A percentile compares a stretch with the other conserved stretches of the same genome.
Evolutionary conservation across 2,329 filamentous ascomycete genomes (phyloP).

Genomic region (Fusarium succisae): DNA sequence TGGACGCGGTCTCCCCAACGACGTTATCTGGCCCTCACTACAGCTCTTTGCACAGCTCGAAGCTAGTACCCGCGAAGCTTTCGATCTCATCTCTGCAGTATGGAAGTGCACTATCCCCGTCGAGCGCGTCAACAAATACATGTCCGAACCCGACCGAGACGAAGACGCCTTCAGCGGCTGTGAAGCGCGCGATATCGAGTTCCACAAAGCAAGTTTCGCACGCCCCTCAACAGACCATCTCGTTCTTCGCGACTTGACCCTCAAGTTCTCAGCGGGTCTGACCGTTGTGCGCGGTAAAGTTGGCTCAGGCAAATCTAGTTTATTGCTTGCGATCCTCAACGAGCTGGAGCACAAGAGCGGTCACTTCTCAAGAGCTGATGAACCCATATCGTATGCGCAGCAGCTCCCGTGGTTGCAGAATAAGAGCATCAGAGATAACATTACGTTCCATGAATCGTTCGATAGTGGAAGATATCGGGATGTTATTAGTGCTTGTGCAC

Average conservation of each 20-base stretch:
- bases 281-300: slow-evolving; percentile 68
- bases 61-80: slow-evolving; percentile 76
- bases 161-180: slow-evolving; percentile 53
- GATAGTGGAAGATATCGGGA: slow-evolving; percentile 65
- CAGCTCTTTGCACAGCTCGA: slow-evolving; percentile 83
- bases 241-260: slow-evolving; percentile 58
- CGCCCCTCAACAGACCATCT: slow-evolving; percentile 76
- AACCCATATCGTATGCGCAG: slow-evolving; percentile 64
- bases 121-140: slow-evolving; percentile 83
- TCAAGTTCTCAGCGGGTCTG: slow-evolving; percentile 60
- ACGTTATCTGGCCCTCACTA: slow-evolving; percentile 87
- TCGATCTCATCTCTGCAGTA: slow-evolving; percentile 76
- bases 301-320: slow-evolving; percentile 69
- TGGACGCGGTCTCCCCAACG: slow-evolving; percentile 73
- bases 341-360: slow-evolving; percentile 73
- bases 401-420: slow-evolving; percentile 73
- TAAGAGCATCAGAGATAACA: slow-evolving; percentile 72
- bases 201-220: slow-evolving; percentile 76
- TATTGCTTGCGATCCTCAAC: slow-evolving; percentile 67
- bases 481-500: slow-evolving; percentile 69
- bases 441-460: slow-evolving; percentile 67
- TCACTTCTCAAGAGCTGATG: slow-evolving; percentile 55
- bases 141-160: slow-evolving; percentile 83
- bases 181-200: slow-evolving; percentile 54
- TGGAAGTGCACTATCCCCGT: slow-evolving; percentile 87